Base-by-base conservation (phyloP, 148 eudicot genomes). In the Nyssa sinensis region DNA sequence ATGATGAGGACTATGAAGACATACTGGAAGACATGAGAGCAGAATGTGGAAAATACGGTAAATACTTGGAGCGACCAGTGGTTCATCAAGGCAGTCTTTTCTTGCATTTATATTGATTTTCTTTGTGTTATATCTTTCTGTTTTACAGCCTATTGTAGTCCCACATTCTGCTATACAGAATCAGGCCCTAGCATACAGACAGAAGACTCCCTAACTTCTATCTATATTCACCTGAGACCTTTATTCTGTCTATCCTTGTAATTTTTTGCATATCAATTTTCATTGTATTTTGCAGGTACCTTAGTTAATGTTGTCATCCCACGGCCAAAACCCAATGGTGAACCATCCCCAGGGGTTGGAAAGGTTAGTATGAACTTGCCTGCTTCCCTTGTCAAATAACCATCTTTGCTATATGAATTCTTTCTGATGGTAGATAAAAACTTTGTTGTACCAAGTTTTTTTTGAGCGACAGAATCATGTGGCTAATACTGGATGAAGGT, bases 1-100 rank as follows among this genome's bases (percentile, higher is more conserved):
- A 93, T 70, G 97, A 89, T 74, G 91, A 85, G 32, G 98, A 89
- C 82, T 93, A 93, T 76, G 88, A 91, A 78, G 98, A 93, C 71
- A 91, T 93, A 79, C 25, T 93, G 82, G 91, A 85, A 78, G 97
- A 93, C 85, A 91, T 93, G 97, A 89, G 80, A 79, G 73, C 69
- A n/a, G 97, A 93, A 84, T 90, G 93, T 76, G 90, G 83, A 74
- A 90, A 89, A 74, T 90, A 89, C 77, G 93, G 98, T 91, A 66
- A 76, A 75, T 80, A 29, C 53, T 67, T 13, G 13, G 53, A 25
- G 51, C 17, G 16, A 24, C 0, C 31, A 17, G 0, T 28, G 68
- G 0, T 68, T 31, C 11, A 19, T 33, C 7, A 31, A 66, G 30
- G 27, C 51, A 59, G 58, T 31, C 41, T 4, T 30, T 30, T n/a